Evolutionary conservation across 768 basidiomycete species (phyloP), one percentile per base, ranked within the genome.

Genomic region (Auricularia heimuer): DNA sequence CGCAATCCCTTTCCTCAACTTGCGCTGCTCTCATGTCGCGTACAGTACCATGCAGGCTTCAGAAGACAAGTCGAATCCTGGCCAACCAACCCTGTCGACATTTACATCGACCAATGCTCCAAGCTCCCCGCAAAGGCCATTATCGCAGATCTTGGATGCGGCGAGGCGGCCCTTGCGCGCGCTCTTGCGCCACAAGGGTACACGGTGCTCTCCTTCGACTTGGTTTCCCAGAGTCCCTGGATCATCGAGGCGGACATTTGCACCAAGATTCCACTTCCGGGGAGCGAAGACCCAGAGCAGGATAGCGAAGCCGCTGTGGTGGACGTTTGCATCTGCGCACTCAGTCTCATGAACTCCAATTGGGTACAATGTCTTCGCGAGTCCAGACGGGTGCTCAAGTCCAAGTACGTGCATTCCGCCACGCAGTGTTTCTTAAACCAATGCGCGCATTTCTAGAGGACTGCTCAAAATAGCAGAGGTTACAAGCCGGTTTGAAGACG

Each of bases 301-400:
- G 69, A 62, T 61, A 85, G 83, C 35, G 81, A 83, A 62, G 92
- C 85, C 0, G 88, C 92, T 68, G 74, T 98, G 2, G 92, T 94
- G 2, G 95, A 99, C 72, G 87, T 93, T 4, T 94, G 86, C 6
- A 88, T 98, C 29, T 98, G 94, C 73, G 92, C 95, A 29, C 81
- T 99, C 68, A 98, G 95, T 71, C 79, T 99, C 67, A 99, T 99
- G 97, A 90, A 92, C 37, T 90, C 87, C 16, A 98, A 99, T 72
- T 99, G 97, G 97, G 83, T 91, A n/a, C 81, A 81, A 56, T 92
- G 92, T 70, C 82, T 98, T 34, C 81, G 89, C 34, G 95, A 99
- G 74, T 89, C 91, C 7, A 91, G 92, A 85, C 81, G 97, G 68
- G 83, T 98, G 47, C 78, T 98, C 45, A 89, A 86, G 74, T 75